Conservation (phyloP, 495 filamentous ascomycete genomes). For the Hypoxylon intermedium region DNA sequence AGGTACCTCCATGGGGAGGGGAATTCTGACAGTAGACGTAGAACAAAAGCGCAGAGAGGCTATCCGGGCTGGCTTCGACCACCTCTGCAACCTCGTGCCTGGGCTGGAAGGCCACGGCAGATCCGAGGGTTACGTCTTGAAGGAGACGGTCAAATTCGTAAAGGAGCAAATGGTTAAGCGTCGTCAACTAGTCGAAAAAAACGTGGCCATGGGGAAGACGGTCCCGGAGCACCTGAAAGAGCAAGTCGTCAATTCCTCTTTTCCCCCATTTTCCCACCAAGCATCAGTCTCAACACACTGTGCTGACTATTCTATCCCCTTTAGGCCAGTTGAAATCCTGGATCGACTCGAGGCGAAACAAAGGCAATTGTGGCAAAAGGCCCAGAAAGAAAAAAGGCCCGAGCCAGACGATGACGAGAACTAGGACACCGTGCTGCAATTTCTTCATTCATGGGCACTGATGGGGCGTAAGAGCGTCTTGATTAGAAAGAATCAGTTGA, state of each 20-base stretch:
- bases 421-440: no score
- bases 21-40: conserved; percentile 14
- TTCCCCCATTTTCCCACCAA: neutral
- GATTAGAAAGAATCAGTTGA: conserved; percentile 1
- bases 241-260: conserved; percentile 16
- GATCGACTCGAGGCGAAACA: conserved; percentile 32
- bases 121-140: conserved; percentile 83
- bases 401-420: conserved; percentile 29
- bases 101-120: conserved; percentile 82
- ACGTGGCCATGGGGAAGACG: conserved; percentile 65
- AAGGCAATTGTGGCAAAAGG: conserved; percentile 27
- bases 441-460: no score
- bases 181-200: conserved; percentile 65
- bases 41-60: conserved; percentile 89
- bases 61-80: conserved; percentile 87
- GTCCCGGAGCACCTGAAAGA: conserved; percentile 51
- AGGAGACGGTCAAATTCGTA: conserved; percentile 77
- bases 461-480: no score
- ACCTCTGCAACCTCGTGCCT: conserved; percentile 80
- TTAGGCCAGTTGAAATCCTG: conserved; percentile 27
- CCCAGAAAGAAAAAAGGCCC: neutral
- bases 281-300: neutral
- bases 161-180: conserved; percentile 68
- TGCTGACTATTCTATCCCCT: conserved; percentile 11
- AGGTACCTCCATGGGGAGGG: no score